These are phyloP conservation scores for Carex cristatella DNA, from an alignment of 176 grass and related monocot genomes.

Conservation along the genomic window DNA sequence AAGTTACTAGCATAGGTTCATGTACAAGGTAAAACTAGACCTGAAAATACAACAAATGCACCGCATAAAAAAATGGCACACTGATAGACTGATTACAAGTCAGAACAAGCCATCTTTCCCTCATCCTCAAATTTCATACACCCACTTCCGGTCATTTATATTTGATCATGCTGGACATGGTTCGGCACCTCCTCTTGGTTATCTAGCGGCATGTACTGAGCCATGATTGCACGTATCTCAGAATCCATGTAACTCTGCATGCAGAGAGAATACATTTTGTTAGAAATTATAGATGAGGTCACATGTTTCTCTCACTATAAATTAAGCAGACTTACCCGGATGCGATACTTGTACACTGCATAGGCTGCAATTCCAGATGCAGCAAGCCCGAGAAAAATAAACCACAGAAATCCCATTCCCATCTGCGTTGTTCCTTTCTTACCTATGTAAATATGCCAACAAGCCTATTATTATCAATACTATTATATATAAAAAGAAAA, in stretches of 20 bases:
- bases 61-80: constrained; percentile 17
- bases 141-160: constrained; percentile 22
- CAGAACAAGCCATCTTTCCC: not conserved
- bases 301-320: not conserved
- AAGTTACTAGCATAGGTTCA: not conserved
- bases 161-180: constrained; percentile 47
- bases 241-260: constrained; percentile 83
- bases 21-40: constrained; percentile 9
- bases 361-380: constrained; percentile 64
- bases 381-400: constrained; percentile 61
- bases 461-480: constrained; percentile 9
- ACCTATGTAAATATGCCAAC: constrained; percentile 34
- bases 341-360: constrained; percentile 89
- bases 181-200: constrained; percentile 51
- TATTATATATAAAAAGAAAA: not conserved
- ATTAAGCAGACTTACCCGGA: constrained; percentile 47
- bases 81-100: not conserved
- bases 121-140: not conserved
- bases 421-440: constrained; percentile 44
- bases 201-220: constrained; percentile 80
- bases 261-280: constrained; percentile 4
- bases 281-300: constrained; percentile 13
- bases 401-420: constrained; percentile 86
- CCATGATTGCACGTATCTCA: constrained; percentile 86
- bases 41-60: not conserved